A percentile compares a stretch with the other conserved stretches of the same genome.
These are phyloP conservation scores for Syzygium grande DNA, from an alignment of 345 rosid genomes.

Conservation along the genomic window DNA sequence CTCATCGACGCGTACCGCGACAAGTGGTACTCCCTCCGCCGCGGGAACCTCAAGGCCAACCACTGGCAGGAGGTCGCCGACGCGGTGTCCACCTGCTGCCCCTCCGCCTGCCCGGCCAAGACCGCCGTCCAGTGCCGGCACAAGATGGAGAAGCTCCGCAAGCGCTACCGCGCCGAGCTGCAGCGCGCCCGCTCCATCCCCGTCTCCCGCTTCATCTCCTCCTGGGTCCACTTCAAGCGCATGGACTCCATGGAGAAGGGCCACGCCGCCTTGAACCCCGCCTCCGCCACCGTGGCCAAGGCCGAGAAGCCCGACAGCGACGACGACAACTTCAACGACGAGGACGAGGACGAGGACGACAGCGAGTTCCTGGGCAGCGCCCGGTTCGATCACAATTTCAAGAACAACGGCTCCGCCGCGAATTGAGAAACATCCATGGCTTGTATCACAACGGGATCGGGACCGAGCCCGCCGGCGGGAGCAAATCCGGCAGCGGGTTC, in stretches of 20 bases:
- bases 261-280: slow-evolving; percentile 7
- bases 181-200: slow-evolving; percentile 89
- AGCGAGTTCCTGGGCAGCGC: slow-evolving; percentile 11
- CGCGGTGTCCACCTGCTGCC: slow-evolving; percentile 46
- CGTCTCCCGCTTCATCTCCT: slow-evolving; percentile 57
- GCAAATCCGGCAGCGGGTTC: slow-evolving; percentile 35
- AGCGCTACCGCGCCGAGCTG: slow-evolving; percentile 82
- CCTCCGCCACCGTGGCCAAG: background rate
- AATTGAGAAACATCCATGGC: slow-evolving; percentile 43
- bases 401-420: slow-evolving; percentile 15
- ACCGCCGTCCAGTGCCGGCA: slow-evolving; percentile 94
- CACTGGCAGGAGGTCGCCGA: slow-evolving; percentile 98
- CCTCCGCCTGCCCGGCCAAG: slow-evolving; percentile 53
- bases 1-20: slow-evolving; percentile 80
- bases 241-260: slow-evolving; percentile 93
- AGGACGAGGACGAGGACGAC: slow-evolving; percentile 28
- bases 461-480: slow-evolving; percentile 28
- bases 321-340: slow-evolving; percentile 23
- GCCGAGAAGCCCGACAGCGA: slow-evolving; percentile 12
- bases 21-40: slow-evolving; percentile 84
- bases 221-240: slow-evolving; percentile 82
- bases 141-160: slow-evolving; percentile 97
- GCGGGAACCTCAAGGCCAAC: slow-evolving; percentile 84
- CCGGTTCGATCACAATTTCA: slow-evolving; percentile 12
- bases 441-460: slow-evolving; percentile 48